These are phyloP conservation scores for Chrysanthemum makinoi DNA, from an alignment of 129 eudicot species.

Conservation along the genomic window DNA sequence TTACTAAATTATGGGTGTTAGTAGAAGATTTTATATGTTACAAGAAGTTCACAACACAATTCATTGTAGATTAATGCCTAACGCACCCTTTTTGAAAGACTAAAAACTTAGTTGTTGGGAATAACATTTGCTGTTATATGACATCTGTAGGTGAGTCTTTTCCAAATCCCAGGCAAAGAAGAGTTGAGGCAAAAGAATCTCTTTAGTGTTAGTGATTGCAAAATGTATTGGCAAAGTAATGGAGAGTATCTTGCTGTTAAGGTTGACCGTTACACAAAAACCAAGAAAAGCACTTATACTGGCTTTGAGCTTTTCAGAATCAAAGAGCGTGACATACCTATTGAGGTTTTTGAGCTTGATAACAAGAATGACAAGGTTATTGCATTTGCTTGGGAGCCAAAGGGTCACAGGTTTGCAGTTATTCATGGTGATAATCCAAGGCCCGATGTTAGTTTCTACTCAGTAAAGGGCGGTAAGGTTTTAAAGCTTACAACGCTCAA, in stretches of 20 bases:
- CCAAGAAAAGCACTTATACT: conserved; percentile 49
- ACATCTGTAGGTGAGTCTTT: conserved; percentile 61
- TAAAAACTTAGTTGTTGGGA: conserved; percentile 31
- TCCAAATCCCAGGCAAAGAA: conserved; percentile 77
- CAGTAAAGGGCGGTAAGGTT: conserved; percentile 67
- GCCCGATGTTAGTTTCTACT: conserved; percentile 44
- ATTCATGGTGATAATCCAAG: conserved; percentile 30
- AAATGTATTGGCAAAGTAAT: conserved; percentile 93
- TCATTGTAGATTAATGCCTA: not conserved
- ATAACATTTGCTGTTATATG: conserved; percentile 5
- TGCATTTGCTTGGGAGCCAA: conserved; percentile 37
- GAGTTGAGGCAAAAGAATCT: conserved; percentile 84
- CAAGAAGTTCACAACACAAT: not conserved
- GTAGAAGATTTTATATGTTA: not conserved
- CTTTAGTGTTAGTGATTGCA: conserved; percentile 83
- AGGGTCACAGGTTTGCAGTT: conserved; percentile 35
- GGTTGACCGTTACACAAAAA: conserved; percentile 83
- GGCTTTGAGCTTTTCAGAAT: conserved; percentile 35
- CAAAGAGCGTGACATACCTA: conserved; percentile 29
- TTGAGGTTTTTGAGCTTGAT: conserved; percentile 36
- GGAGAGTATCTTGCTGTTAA: conserved; percentile 89
- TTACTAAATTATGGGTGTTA: not conserved
- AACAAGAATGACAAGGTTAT: conserved; percentile 31
- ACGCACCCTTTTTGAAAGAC: too few species aligned
- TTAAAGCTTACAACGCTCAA: conserved; percentile 65